These are phyloP conservation scores for Zymoseptoria passerinii DNA, from an alignment of 2,329 filamentous ascomycete species.

Conservation along the genomic window DNA sequence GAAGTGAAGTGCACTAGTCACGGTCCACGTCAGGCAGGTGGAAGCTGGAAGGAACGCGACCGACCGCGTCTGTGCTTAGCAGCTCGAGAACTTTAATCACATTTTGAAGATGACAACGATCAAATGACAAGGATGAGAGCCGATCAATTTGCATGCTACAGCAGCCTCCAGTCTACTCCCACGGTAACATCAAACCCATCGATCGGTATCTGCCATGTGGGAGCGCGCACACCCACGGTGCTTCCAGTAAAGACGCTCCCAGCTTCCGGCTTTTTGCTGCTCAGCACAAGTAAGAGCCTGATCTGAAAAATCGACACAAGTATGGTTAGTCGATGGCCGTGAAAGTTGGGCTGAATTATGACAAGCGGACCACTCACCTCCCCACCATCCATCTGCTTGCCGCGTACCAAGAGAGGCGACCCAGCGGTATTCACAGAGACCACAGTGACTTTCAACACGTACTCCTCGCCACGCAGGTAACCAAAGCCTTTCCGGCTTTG, in stretches of 20 bases:
- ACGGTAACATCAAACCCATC: constrained; percentile 31
- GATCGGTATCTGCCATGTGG: constrained; percentile 34
- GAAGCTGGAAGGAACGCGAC: no score
- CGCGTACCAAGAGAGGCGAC: constrained; percentile 12
- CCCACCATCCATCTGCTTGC: constrained; percentile 7
- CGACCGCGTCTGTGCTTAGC: not conserved
- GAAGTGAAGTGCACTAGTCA: not conserved
- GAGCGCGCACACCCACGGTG: not conserved
- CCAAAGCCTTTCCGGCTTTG: constrained; percentile 19
- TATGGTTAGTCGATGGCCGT: not conserved
- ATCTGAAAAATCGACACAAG: not conserved
- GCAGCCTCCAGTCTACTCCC: constrained; percentile 36
- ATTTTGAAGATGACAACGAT: not conserved
- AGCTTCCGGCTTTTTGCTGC: not conserved
- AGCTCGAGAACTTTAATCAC: not conserved
- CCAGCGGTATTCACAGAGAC: constrained; percentile 12
- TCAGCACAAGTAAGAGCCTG: not conserved
- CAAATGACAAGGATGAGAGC: not conserved
- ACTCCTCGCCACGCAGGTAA: constrained; percentile 19
- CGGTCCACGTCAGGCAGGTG: not conserved
- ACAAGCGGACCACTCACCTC: not conserved
- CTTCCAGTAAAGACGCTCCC: not conserved
- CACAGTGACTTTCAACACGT: constrained; percentile 17
- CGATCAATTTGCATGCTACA: not conserved
- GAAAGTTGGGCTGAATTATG: not conserved